Base-by-base conservation (phyloP, 2,329 filamentous ascomycete genomes). In the Cercospora sp. region DNA sequence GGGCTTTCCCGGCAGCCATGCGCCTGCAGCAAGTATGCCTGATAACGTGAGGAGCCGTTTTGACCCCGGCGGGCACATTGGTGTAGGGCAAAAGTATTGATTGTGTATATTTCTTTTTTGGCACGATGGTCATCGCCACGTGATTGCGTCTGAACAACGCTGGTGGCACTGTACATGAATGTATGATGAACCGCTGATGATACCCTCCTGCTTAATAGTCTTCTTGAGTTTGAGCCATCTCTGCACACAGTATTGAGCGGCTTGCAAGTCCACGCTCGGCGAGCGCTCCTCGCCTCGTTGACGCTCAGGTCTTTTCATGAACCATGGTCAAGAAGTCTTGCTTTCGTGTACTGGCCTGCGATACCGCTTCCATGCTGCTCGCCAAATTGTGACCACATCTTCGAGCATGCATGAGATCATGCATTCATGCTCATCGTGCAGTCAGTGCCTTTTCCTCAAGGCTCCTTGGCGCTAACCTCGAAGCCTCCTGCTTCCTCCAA, bases 1-100 rank as follows among this genome's bases (percentile, higher is more conserved):
- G 43, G 72, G 70, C 1, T 72, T 72, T 67, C 69, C 70, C 1
- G 68, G 68, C 9, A 72, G 70, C n/a, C 43, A 53, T 37, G 66
- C 24, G 21, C 34, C 45, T 5, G 62, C 60, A 12, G 45, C 66
- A 13, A 53, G 57, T 10, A 69, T 69, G 67, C 67, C 67, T 28
- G 67, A 66, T 9, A 69, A 66, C 16, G 64, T 69, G 28, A 66
- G 61, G 57, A 71, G 69, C 45, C 64, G 69, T 21, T 66, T 66
- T 67, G 68, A 53, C 12, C 34, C 45, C 13, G 59, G 49, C 13
- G 61, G 62, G 30, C 61, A 59, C 18, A 45, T 40, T 21, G 61
- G 55, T 9, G 63, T 68, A 18, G 63, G 61, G n/a, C 49, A 57
- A 37, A 66, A 49, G 40, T 66, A 66, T 65, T 70, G 63, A 70